Conservation (phyloP, 2,329 filamentous ascomycete species). For the Pezicula neosporulosa region DNA sequence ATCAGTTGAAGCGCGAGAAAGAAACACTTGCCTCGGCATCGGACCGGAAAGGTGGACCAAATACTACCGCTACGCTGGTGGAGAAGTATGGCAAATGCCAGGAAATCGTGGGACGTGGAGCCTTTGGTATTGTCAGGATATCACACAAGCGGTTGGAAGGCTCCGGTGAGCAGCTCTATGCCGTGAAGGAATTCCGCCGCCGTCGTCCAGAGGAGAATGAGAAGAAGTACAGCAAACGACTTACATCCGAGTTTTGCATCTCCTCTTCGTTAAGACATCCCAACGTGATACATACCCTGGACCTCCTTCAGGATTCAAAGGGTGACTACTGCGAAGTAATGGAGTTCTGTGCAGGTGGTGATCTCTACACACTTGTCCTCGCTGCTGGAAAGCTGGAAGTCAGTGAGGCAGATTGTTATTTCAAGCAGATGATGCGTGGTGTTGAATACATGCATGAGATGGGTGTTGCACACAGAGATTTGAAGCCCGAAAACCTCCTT, state of each 20-base stretch:
- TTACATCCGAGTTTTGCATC: constrained; percentile 98
- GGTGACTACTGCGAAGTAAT: constrained; percentile 99
- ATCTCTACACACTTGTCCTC: constrained; percentile 90
- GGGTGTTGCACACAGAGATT: constrained; percentile 94
- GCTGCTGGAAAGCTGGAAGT: constrained; percentile 90
- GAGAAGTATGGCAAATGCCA: constrained; percentile 99
- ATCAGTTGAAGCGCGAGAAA: constrained; percentile 85
- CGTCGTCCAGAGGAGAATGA: constrained; percentile 89
- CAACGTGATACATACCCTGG: constrained; percentile 96
- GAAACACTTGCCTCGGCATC: constrained; percentile 61
- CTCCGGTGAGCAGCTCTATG: constrained; percentile 83
- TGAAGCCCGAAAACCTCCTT: constrained; percentile 95
- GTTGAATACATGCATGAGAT: constrained; percentile 99
- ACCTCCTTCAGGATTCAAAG: constrained; percentile 92
- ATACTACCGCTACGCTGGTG: constrained; percentile 73
- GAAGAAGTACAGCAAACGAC: constrained; percentile 95
- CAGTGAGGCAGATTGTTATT: constrained; percentile 92
- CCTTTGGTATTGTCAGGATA: constrained; percentile 95
- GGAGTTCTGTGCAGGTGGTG: constrained; percentile 97
- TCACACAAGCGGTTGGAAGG: constrained; percentile 92
- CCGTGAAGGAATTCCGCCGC: constrained; percentile 97
- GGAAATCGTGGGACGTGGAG: constrained; percentile 91
- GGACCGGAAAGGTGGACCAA: constrained; percentile 75
- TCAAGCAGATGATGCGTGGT: constrained; percentile 98
- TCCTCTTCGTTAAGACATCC: constrained; percentile 94